These are phyloP conservation scores for Mycena albidolilacea DNA, from an alignment of 768 basidiomycete species.

Conservation along the genomic window DNA sequence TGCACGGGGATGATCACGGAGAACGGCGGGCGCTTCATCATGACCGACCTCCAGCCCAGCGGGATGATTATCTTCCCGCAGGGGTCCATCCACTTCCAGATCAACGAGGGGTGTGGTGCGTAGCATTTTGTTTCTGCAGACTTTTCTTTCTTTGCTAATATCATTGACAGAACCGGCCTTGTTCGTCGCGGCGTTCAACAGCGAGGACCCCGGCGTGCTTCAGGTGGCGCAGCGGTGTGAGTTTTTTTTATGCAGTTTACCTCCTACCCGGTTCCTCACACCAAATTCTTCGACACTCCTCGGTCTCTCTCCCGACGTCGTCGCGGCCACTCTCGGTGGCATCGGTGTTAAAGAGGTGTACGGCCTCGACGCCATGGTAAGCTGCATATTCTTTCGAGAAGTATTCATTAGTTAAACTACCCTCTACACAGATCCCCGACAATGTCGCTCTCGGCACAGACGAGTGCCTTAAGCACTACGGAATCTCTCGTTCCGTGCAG, in stretches of 20 bases:
- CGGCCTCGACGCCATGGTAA: slow-evolving; percentile 22
- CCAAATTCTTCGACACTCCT: slow-evolving; percentile 25
- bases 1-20: slow-evolving; percentile 37
- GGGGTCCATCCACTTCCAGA: slow-evolving; percentile 39
- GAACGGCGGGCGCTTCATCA: slow-evolving; percentile 39
- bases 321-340: slow-evolving; percentile 32
- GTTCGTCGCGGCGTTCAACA: slow-evolving; percentile 39
- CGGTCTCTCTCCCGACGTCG: slow-evolving; percentile 37
- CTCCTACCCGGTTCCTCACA: background rate
- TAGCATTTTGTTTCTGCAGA: no score
- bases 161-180: slow-evolving; percentile 33
- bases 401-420: background rate
- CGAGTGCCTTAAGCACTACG: slow-evolving; percentile 35
- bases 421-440: slow-evolving; percentile 24
- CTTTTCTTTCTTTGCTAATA: slow-evolving; percentile 1
- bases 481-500: slow-evolving; percentile 29
- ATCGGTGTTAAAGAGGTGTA: slow-evolving; percentile 32
- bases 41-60: slow-evolving; percentile 31
- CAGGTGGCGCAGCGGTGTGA: slow-evolving; percentile 38
- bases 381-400: background rate
- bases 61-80: slow-evolving; percentile 34
- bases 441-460: slow-evolving; percentile 29
- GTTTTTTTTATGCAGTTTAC: background rate
- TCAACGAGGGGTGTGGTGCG: slow-evolving; percentile 37
- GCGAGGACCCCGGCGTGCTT: slow-evolving; percentile 32